A percentile compares a stretch with the other conserved stretches of the same genome.
Evolutionary conservation across 163 green algal species (phyloP).

Genomic region (Chlorella variabilis): DNA sequence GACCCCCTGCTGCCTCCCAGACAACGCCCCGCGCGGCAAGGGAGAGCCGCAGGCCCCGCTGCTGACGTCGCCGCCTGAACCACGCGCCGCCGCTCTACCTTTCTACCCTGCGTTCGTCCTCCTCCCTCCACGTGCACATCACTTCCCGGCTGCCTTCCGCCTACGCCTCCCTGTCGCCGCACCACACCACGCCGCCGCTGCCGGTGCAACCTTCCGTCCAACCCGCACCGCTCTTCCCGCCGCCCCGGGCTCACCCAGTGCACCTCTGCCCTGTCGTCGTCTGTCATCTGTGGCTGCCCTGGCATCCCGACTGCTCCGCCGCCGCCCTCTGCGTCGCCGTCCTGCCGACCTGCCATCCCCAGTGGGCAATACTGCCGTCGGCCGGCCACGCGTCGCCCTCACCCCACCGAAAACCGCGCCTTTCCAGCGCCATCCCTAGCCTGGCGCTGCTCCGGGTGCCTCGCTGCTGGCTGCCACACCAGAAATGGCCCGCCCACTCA

Average conservation of each 20-base stretch:
- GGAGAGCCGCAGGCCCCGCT: background rate
- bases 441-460: background rate
- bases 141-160: background rate
- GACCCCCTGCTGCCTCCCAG: background rate
- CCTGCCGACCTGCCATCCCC: background rate
- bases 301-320: background rate
- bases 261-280: background rate
- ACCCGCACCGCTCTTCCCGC: background rate
- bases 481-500: no score
- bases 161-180: no score
- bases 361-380: background rate
- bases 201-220: background rate
- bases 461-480: no score
- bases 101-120: background rate
- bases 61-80: background rate
- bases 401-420: background rate
- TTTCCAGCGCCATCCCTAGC: background rate
- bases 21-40: no score
- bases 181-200: background rate
- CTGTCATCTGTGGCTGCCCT: background rate
- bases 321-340: background rate
- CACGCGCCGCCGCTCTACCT: background rate
- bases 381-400: background rate
- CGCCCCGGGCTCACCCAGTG: no score
- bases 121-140: no score